These are phyloP conservation scores for Nicotiana benthamiana DNA, from an alignment of 257 asterid species.

Conservation along the genomic window DNA sequence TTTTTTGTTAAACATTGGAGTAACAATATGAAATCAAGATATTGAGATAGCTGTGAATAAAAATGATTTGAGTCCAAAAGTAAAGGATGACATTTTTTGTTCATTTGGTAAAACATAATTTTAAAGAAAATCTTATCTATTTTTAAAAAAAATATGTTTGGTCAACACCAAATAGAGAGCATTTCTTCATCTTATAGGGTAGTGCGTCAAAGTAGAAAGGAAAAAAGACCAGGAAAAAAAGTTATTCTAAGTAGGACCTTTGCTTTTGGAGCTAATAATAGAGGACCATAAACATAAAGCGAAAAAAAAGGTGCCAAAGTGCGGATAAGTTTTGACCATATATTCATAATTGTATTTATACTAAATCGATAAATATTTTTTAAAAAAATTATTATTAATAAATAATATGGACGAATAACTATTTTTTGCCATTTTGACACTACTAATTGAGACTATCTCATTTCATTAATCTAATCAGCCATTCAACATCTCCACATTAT, in stretches of 20 bases:
- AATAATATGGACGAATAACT: too few relatives aligned
- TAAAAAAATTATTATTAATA: rapidly evolving
- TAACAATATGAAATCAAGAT: background rate
- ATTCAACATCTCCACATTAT: too few relatives aligned
- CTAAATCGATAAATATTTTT: too few relatives aligned
- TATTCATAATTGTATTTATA: too few relatives aligned
- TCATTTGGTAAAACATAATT: background rate
- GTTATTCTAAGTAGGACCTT: background rate
- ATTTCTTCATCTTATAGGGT: background rate
- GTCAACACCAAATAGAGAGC: background rate
- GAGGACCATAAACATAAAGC: background rate
- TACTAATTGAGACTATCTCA: too few relatives aligned
- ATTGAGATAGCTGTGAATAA: background rate
- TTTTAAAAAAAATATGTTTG: background rate
- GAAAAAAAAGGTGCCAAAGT: background rate
- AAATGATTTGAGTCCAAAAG: background rate
- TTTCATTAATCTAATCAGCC: too few relatives aligned
- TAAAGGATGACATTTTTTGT: background rate
- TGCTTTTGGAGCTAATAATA: background rate
- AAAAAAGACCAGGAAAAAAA: background rate
- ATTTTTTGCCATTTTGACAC: too few relatives aligned
- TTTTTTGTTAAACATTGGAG: too few relatives aligned
- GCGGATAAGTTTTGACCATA: too few relatives aligned
- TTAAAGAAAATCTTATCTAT: background rate
- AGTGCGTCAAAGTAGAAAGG: background rate